A percentile compares a stretch with the other conserved stretches of the same genome.
These are phyloP conservation scores for Colletotrichum sp. DNA, from an alignment of 2,329 filamentous ascomycete species.

Conservation along the genomic window DNA sequence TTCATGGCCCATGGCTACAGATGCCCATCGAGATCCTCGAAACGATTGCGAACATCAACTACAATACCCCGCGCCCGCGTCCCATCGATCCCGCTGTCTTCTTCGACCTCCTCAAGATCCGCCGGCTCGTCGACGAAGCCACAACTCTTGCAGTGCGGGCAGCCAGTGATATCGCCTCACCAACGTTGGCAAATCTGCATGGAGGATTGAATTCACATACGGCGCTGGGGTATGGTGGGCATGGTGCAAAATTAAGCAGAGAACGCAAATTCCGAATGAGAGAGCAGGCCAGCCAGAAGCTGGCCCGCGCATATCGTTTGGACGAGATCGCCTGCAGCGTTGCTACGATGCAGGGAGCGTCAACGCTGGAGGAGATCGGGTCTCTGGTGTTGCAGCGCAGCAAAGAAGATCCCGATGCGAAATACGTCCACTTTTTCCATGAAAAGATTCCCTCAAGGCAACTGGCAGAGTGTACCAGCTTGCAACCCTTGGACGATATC, in stretches of 20 bases:
- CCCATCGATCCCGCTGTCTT: slow-evolving; percentile 82
- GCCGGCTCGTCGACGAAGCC: slow-evolving; percentile 79
- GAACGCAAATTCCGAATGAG: slow-evolving; percentile 81
- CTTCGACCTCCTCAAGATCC: slow-evolving; percentile 85
- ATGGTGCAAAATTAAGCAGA: slow-evolving; percentile 71
- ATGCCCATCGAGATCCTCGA: slow-evolving; percentile 81
- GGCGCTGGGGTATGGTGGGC: slow-evolving; percentile 56
- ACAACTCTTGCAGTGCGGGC: slow-evolving; percentile 79
- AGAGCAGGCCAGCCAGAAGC: slow-evolving; percentile 79
- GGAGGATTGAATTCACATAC: slow-evolving; percentile 37
- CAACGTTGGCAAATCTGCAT: slow-evolving; percentile 62
- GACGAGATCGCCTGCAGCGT: slow-evolving; percentile 87
- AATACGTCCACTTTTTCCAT: slow-evolving; percentile 92
- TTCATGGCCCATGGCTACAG: slow-evolving; percentile 84
- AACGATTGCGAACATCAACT: slow-evolving; percentile 79
- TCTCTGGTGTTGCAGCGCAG: slow-evolving; percentile 74
- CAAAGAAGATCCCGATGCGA: slow-evolving; percentile 72
- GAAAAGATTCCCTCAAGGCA: slow-evolving; percentile 83
- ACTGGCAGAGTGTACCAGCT: slow-evolving; percentile 73
- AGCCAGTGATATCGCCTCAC: slow-evolving; percentile 73
- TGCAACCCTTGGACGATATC: slow-evolving; percentile 71
- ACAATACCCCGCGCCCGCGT: slow-evolving; percentile 75
- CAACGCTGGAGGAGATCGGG: slow-evolving; percentile 78
- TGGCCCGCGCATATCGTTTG: slow-evolving; percentile 77
- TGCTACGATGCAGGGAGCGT: slow-evolving; percentile 82